A percentile compares a stretch with the other conserved stretches of the same genome.
Conservation (phyloP, 352 stramenopile genomes). For the Nothophytophthora sp. region DNA sequence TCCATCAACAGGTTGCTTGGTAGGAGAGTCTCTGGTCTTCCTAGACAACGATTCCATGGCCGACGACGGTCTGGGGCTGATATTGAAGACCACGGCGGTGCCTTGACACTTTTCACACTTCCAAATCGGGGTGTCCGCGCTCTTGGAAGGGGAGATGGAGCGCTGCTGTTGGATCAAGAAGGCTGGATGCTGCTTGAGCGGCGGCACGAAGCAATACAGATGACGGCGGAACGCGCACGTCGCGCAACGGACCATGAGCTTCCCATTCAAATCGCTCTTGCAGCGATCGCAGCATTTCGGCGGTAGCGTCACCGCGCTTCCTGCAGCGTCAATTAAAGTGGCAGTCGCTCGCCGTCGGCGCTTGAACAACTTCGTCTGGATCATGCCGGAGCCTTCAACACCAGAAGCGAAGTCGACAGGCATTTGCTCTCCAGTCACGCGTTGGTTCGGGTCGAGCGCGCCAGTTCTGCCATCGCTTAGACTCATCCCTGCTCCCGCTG, state of each 20-base stretch:
- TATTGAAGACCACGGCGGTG: constrained; percentile 24
- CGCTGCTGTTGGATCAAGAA: constrained; percentile 27
- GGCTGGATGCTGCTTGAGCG: constrained; percentile 60
- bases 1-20: too few relatives aligned
- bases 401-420: not conserved
- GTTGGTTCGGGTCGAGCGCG: too few relatives aligned
- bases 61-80: constrained; percentile 4
- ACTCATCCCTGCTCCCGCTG: too few relatives aligned
- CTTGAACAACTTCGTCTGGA: constrained; percentile 28
- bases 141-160: not conserved
- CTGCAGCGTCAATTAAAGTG: constrained; percentile 1
- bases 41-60: constrained; percentile 1
- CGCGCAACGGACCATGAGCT: constrained; percentile 54
- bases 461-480: too few relatives aligned
- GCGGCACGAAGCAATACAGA: constrained; percentile 70
- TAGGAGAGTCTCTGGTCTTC: not conserved
- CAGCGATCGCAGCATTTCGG: constrained; percentile 47
- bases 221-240: constrained; percentile 57
- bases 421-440: not conserved
- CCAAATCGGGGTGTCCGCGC: constrained; percentile 10
- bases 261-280: constrained; percentile 68
- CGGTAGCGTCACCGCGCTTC: constrained; percentile 7
- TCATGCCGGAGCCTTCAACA: constrained; percentile 2
- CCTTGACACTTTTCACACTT: constrained; percentile 32
- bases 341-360: constrained; percentile 14